Evolutionary conservation across 176 grass and related monocot species (phyloP).

Genomic region (barley (Hordeum vulgare)): MorexV3_pseudomolecules_assembly NC_058520.1:122065218-122065717

Average conservation of each 20-base stretch:
- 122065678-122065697: neutral
- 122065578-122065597: neutral
- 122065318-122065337: slow-evolving; percentile 74
- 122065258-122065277: slow-evolving; percentile 75
- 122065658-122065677: neutral
- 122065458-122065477: neutral
- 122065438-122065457: neutral
- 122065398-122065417: neutral
- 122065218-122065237: slow-evolving; percentile 73
- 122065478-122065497: neutral
- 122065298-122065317: slow-evolving; percentile 83
- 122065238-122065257: slow-evolving; percentile 76
- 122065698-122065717: slow-evolving; percentile 88
- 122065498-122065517: neutral
- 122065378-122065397: slow-evolving; percentile 26
- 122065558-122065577: neutral
- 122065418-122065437: neutral
- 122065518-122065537: neutral
- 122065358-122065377: slow-evolving; percentile 83
- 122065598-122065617: neutral
- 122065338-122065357: slow-evolving; percentile 80
- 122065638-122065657: slow-evolving; percentile 10
- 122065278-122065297: slow-evolving; percentile 94
- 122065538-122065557: neutral
- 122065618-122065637: neutral